phyloP scores from a whole-genome alignment of 768 basidiomycete genomes.

The Lactarius hatsudake region DNA sequence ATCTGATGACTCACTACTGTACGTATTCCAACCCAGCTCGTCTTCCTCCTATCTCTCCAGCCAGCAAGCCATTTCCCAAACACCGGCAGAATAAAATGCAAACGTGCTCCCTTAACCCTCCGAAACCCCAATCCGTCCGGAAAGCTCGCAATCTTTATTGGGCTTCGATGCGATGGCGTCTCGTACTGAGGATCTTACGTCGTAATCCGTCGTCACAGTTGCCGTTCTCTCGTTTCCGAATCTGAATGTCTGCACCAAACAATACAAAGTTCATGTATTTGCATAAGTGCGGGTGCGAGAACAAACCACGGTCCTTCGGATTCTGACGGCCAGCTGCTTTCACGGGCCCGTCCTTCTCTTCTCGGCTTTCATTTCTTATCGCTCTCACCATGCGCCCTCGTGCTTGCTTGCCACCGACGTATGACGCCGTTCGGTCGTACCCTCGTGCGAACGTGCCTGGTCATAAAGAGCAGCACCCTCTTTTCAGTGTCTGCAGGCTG shows the following conservation, averaged over 20 bases:
- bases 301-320: neutral
- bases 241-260: neutral
- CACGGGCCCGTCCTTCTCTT: constrained; percentile 10
- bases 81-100: neutral
- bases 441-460: constrained; percentile 15
- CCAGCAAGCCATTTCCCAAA: neutral
- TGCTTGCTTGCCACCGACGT: constrained; percentile 1
- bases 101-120: neutral
- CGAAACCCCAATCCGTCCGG: neutral
- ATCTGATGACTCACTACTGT: constrained; percentile 10
- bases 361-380: constrained; percentile 15
- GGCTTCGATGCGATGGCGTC: neutral
- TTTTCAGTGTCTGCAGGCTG: constrained; percentile 3
- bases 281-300: neutral
- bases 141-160: neutral
- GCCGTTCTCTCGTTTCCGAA: neutral
- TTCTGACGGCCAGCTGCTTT: neutral
- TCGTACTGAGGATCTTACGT: neutral
- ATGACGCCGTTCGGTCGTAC: constrained; percentile 2
- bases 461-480: constrained; percentile 12
- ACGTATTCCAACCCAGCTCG: neutral
- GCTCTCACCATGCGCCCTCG: neutral
- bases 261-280: constrained; percentile 4
- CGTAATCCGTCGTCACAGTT: neutral
- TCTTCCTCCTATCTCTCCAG: constrained; percentile 7